Evolutionary conservation across 441 rosid genomes (phyloP).

Genomic region (Syzygium syzygioides): DNA sequence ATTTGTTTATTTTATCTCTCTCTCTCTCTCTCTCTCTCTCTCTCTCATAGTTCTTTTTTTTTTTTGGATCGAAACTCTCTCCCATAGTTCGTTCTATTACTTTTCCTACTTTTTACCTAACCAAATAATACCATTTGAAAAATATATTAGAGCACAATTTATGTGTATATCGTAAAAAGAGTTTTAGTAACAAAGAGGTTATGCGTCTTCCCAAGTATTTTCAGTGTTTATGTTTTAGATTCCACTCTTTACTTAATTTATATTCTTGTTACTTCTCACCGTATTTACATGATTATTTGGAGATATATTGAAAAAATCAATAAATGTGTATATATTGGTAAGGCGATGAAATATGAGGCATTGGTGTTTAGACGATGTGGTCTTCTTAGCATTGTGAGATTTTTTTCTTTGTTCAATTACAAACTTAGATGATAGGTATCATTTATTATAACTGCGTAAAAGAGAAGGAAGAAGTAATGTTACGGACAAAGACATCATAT

Average conservation of each 20-base stretch:
- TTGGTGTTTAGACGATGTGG: background rate
- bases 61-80: background rate
- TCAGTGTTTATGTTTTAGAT: background rate
- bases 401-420: no score
- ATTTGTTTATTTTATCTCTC: background rate
- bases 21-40: background rate
- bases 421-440: no score
- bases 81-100: background rate
- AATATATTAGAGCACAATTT: background rate
- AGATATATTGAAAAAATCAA: background rate
- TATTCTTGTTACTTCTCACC: background rate
- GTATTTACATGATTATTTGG: background rate
- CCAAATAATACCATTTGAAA: background rate
- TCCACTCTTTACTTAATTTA: no score
- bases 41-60: background rate
- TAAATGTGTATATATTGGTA: background rate
- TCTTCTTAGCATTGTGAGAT: no score
- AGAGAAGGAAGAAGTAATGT: no score
- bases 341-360: background rate
- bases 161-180: background rate
- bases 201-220: background rate
- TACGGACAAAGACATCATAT: no score
- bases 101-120: background rate
- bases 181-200: background rate
- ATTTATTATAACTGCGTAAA: no score